Conservation (phyloP, 2,329 filamentous ascomycete genomes). For the Cytospora piceicola region DNA sequence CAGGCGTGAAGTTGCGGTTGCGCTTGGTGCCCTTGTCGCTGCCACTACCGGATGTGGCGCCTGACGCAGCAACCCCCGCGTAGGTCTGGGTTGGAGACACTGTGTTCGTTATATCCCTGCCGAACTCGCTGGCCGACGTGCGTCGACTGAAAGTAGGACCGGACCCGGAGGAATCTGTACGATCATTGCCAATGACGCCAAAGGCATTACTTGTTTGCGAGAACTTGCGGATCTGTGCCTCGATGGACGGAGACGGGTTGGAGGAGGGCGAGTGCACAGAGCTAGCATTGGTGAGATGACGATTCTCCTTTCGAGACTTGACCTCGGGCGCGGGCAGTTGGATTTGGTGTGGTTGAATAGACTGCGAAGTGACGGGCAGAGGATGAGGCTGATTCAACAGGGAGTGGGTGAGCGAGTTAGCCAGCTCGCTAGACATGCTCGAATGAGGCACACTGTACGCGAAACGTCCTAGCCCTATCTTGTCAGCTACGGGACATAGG, state of each 20-base stretch:
- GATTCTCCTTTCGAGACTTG: constrained; percentile 51
- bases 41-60: constrained; percentile 30
- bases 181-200: constrained; percentile 31
- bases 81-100: constrained; percentile 33
- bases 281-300: constrained; percentile 35
- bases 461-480: constrained; percentile 8
- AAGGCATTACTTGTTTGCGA: constrained; percentile 39
- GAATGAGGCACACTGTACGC: constrained; percentile 33
- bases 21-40: constrained; percentile 50
- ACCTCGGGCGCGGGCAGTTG: constrained; percentile 43
- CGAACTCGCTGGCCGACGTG: constrained; percentile 39
- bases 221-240: constrained; percentile 44
- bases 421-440: constrained; percentile 43
- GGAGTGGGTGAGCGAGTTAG: constrained; percentile 51
- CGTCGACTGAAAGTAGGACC: constrained; percentile 39
- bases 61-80: constrained; percentile 30
- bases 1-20: constrained; percentile 50
- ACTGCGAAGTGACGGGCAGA: constrained; percentile 34
- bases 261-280: constrained; percentile 23
- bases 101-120: constrained; percentile 39
- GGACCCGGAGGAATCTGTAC: constrained; percentile 32
- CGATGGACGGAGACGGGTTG: constrained; percentile 28
- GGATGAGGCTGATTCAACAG: constrained; percentile 53
- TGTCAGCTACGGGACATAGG: background rate
- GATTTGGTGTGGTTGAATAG: constrained; percentile 38